Percentiles rank a stretch among this genome's conserved stretches.
Evolutionary conservation across 805 yeast species (phyloP).

Genomic region (Pichia thaimueangensis): DNA sequence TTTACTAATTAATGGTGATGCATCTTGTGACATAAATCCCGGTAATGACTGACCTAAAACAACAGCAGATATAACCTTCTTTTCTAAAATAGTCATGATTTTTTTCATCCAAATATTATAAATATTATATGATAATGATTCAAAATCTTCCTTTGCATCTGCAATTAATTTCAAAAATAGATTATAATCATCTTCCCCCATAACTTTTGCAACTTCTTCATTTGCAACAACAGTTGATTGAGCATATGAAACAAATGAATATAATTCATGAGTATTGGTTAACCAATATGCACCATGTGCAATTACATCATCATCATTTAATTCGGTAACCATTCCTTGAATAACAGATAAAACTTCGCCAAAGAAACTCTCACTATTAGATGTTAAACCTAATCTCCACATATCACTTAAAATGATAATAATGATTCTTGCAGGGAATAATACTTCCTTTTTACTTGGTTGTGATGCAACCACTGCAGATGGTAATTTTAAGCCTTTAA

Average conservation of each 20-base stretch:
- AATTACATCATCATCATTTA: slow-evolving; percentile 80
- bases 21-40: slow-evolving; percentile 87
- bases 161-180: slow-evolving; percentile 86
- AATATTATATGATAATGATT: slow-evolving; percentile 85
- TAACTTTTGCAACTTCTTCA: slow-evolving; percentile 69
- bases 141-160: slow-evolving; percentile 90
- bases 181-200: slow-evolving; percentile 85
- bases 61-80: slow-evolving; percentile 91
- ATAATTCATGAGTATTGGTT: slow-evolving; percentile 90
- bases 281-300: slow-evolving; percentile 97
- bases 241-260: slow-evolving; percentile 91
- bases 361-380: slow-evolving; percentile 83
- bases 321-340: slow-evolving; percentile 72
- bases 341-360: slow-evolving; percentile 85
- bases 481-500: slow-evolving; percentile 81
- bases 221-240: slow-evolving; percentile 86
- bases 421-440: slow-evolving; percentile 93
- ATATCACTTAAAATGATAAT: slow-evolving; percentile 89
- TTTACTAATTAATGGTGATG: slow-evolving; percentile 72
- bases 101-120: slow-evolving; percentile 97
- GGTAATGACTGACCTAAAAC: slow-evolving; percentile 92
- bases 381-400: slow-evolving; percentile 96
- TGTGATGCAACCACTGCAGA: slow-evolving; percentile 79
- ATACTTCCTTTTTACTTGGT: slow-evolving; percentile 79
- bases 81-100: slow-evolving; percentile 83